A percentile compares a stretch with the other conserved stretches of the same genome.
phyloP scores from a whole-genome alignment of 495 filamentous ascomycete genomes.

The Corynascus novoguineensis region DNA sequence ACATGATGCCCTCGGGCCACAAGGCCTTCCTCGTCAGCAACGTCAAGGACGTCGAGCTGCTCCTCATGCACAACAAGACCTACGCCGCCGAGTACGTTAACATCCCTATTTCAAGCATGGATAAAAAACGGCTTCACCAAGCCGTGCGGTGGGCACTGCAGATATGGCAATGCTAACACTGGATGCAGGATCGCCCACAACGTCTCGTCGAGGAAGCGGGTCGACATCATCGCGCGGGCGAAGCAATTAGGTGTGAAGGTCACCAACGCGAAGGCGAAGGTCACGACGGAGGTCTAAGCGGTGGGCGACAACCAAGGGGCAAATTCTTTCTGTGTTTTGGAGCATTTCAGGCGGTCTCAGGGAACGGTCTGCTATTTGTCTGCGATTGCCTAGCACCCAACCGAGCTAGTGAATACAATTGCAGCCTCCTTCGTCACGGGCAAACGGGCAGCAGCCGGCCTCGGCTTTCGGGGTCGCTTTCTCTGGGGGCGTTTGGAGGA shows the following conservation, averaged over 20 bases:
- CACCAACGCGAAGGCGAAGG: conserved; percentile 96
- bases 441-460: conserved; percentile 6
- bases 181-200: conserved; percentile 79
- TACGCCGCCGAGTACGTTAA: conserved; percentile 90
- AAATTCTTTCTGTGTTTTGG: conserved; percentile 30
- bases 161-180: conserved; percentile 1
- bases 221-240: conserved; percentile 91
- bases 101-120: neutral
- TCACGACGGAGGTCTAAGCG: conserved; percentile 89
- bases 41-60: conserved; percentile 87
- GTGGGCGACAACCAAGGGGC: conserved; percentile 20
- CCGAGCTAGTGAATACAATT: conserved; percentile 28
- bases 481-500: neutral
- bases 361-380: conserved; percentile 32
- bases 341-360: conserved; percentile 32
- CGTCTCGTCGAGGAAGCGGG: conserved; percentile 96
- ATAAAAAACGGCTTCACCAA: neutral
- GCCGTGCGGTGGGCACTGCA: neutral
- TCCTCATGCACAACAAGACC: conserved; percentile 99
- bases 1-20: conserved; percentile 98
- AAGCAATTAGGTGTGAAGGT: conserved; percentile 99
- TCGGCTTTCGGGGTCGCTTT: conserved; percentile 1
- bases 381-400: conserved; percentile 29
- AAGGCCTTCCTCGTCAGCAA: conserved; percentile 99
- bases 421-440: conserved; percentile 27